phyloP scores from a whole-genome alignment of 208 protist genomes.

The Jaenimonas drosophilae region DNA sequence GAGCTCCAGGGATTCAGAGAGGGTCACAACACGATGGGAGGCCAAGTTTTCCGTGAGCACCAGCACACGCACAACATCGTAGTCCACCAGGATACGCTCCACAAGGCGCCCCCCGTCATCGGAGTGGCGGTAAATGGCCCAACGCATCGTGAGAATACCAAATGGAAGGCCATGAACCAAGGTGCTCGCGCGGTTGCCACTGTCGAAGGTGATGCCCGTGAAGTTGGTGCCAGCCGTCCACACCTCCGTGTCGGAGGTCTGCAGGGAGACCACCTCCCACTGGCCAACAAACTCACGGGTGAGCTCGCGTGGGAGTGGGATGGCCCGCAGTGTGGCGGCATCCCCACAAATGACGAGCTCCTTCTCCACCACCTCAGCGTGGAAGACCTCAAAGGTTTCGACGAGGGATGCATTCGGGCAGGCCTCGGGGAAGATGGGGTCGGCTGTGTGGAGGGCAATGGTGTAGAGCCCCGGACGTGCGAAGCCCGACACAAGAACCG shows the following conservation, averaged over 20 bases:
- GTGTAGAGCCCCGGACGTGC: constrained; percentile 67
- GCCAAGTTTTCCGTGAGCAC: constrained; percentile 76
- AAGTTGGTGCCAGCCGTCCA: constrained; percentile 45
- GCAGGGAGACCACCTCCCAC: constrained; percentile 79
- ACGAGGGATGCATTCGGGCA: constrained; percentile 49
- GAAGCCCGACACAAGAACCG: constrained; percentile 44
- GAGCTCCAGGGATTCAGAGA: constrained; percentile 47
- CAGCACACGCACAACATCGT: constrained; percentile 54
- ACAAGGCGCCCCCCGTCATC: not conserved
- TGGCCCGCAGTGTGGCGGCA: constrained; percentile 40
- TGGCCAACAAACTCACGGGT: constrained; percentile 44
- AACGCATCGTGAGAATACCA: constrained; percentile 75
- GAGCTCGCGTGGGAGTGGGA: constrained; percentile 58
- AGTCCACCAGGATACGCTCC: constrained; percentile 59
- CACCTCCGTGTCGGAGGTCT: constrained; percentile 38
- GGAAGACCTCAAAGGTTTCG: constrained; percentile 65
- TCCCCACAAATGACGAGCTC: constrained; percentile 66
- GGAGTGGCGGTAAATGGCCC: constrained; percentile 49
- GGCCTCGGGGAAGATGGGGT: constrained; percentile 48
- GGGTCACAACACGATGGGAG: constrained; percentile 53
- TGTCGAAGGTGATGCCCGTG: constrained; percentile 52
- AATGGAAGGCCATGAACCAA: constrained; percentile 70
- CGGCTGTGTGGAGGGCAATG: constrained; percentile 35
- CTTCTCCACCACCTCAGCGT: constrained; percentile 46
- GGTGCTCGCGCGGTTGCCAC: constrained; percentile 25